phyloP scores from a whole-genome alignment of 108 stramenopile genomes.

The Skeletonema potamos region DNA sequence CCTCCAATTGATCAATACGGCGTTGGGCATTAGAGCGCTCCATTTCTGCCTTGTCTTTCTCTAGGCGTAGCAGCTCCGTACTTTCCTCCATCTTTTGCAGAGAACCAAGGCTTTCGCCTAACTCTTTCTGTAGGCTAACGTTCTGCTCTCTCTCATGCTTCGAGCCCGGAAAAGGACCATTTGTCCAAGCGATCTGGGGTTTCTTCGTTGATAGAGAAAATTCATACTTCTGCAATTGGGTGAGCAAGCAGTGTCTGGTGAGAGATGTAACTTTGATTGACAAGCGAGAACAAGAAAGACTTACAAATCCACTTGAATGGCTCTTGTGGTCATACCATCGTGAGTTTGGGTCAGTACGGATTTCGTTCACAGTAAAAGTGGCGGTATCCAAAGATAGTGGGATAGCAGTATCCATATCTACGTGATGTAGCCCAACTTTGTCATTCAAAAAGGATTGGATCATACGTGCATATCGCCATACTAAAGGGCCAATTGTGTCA shows the following conservation, averaged over 20 bases:
- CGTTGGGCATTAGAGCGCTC: background rate
- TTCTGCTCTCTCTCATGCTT: background rate
- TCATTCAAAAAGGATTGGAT: background rate
- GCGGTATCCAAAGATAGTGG: conserved; percentile 1
- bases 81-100: background rate
- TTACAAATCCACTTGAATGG: background rate
- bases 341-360: conserved; percentile 1
- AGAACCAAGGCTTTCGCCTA: no score
- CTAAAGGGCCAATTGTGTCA: background rate
- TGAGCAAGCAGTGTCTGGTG: background rate
- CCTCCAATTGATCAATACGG: background rate
- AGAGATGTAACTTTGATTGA: background rate
- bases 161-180: background rate
- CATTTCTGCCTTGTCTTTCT: background rate
- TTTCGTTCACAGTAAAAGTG: conserved; percentile 5
- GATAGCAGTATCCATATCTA: background rate
- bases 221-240: conserved; percentile 1
- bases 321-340: conserved; percentile 2
- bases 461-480: background rate
- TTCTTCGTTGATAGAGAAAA: background rate
- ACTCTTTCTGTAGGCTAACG: no score
- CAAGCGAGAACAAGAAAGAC: background rate
- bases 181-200: conserved; percentile 1
- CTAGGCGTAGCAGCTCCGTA: background rate
- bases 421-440: conserved; percentile 1